Evolutionary conservation across 1,284 basidiomycete genomes (phyloP), one percentile per base, ranked within the genome.

Genomic region (Sanghuangporus baumii): DNA sequence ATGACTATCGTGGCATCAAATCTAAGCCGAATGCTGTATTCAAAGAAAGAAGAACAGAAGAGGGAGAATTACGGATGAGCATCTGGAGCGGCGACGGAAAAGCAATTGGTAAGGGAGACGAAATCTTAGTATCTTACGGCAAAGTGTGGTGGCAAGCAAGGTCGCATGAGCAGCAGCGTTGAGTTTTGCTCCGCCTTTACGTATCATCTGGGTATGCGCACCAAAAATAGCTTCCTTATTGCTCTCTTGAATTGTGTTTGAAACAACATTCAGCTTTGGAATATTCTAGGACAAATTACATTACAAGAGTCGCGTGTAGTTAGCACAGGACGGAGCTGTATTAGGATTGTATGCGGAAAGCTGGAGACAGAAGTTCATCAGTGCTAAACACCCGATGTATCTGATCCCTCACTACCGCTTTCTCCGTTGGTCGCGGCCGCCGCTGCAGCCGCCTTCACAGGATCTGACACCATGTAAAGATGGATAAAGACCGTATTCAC

Each of bases 91-190:
- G 81, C 62, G 48, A 58, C 40, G 75, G 73, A 51, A 78, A 82
- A 41, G 76, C 75, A 9, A 85, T 97, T 59, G 83, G 78, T 66
- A 94, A 91, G 71, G 91, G 92, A 1, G 86, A 93, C 14, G 95
- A 97, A 74, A 82, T 98, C 48, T 72, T 95, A 37, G 89, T 96
- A 38, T 93, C 88, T 23, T 97, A 97, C 71, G 94, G 94, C n/a
- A 95, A 95, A 70, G 81, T 83, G n/a, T 96, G 90, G 85, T 96
- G 94, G 94, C 76, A 74, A 26, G 80, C 80, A 55, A 78, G 84
- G 61, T 63, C 60, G 67, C 37, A 63, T 48, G 55, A 36, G 26
- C 31, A 65, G 31, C 40, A 60, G 5, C 31, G 6, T 23, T 50
- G 34, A 40, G 46, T 23, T 55, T 36, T 61, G 40, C 31, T 16